Base-by-base conservation (phyloP, 176 grass and related monocot genomes). In the Leersia perrieri region DNA sequence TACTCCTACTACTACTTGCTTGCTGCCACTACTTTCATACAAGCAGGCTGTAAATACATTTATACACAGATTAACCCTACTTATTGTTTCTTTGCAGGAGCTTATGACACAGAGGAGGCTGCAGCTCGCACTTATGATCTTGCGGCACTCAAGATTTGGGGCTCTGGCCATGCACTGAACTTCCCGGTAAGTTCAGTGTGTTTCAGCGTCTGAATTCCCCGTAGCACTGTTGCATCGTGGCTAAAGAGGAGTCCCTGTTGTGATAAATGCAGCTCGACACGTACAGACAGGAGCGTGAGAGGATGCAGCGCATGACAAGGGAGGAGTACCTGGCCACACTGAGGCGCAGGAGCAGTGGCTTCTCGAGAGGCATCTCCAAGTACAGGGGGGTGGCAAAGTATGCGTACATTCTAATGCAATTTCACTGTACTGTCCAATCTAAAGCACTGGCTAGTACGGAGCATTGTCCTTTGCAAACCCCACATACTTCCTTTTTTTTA, bases 341-440 rank as follows among this genome's bases (percentile, higher is more conserved):
- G 25, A 84, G 81, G 53, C 90, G 95, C 63, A 87, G 77, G 85
- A 98, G 95, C 77, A 84, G 51, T 63, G 88, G 90, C 40, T 98
- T 98, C 84, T 81, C 95, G 4, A 90, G 95, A 63, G 95, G 95
- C 25, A 41, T 51, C 69, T 98, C 95, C 65, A 88, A 60, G 76
- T 98, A 94, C 86, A 81, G 92, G 63, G 94, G 94, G 38, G 94
- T 97, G 60, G 83, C 94, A n/a, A 92, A 33, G 94, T 97, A 66
- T 16, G 22, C 41, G 31, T 20, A 3, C 51, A 12, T 15, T 14
- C n/a, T 42, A 27, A 25, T 72, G 41, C 26, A 40, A 33, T 57
- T 4, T 34, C 28, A 5, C 66, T 33, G 45, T 26, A 79, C 61
- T 31, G 5, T 79, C 80, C n/a, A 45, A 41, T 74, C 64, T n/a